phyloP scores from a whole-genome alignment of 352 stramenopile species.

The Pythium sukuiense region DNA sequence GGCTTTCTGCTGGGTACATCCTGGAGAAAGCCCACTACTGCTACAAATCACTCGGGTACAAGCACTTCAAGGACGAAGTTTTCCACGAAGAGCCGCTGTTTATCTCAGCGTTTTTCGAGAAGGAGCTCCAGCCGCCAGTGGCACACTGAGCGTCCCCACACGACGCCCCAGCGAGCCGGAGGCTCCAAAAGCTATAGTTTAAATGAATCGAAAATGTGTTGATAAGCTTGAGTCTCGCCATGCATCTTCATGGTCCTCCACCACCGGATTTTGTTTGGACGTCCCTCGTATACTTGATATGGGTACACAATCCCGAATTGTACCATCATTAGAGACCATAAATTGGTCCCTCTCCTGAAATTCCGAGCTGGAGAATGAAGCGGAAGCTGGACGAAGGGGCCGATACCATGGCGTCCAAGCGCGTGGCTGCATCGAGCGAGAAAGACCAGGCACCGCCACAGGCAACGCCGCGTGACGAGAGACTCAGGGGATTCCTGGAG shows the following conservation, averaged over 20 bases:
- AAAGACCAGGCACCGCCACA: neutral
- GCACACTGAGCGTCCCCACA: neutral
- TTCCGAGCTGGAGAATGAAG: neutral
- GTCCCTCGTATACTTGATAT: neutral
- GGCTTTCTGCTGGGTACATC: conserved; percentile 35
- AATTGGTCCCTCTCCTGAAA: neutral
- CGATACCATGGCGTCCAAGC: neutral
- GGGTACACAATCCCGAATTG: neutral
- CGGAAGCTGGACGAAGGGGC: neutral
- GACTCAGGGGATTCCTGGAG: neutral
- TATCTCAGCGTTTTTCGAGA: conserved; percentile 31
- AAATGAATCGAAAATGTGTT: neutral
- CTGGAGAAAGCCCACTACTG: conserved; percentile 38
- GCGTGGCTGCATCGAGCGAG: neutral
- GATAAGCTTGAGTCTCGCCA: no score
- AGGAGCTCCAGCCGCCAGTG: conserved; percentile 15
- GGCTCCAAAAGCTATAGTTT: neutral
- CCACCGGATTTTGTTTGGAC: neutral
- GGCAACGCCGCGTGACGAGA: no score
- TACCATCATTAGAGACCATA: neutral
- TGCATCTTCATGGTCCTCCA: no score
- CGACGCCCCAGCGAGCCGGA: no score
- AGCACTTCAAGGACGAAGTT: conserved; percentile 18
- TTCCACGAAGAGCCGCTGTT: conserved; percentile 38
- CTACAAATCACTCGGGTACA: conserved; percentile 29